phyloP scores from a whole-genome alignment of 768 basidiomycete species.

The Paxillus rubicundulus region DNA sequence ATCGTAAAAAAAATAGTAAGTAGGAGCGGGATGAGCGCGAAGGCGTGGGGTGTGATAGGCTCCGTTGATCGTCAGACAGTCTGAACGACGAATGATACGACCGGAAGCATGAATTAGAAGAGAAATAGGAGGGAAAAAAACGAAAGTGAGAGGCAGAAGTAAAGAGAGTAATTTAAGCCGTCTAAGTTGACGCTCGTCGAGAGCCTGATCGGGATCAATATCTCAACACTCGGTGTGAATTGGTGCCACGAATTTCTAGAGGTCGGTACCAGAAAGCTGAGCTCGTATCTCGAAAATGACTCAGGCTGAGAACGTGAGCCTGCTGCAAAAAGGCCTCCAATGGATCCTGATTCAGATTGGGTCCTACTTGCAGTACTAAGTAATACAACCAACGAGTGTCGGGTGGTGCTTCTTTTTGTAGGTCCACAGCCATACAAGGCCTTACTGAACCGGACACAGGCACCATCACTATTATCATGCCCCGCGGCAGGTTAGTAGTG shows the following conservation, averaged over 20 bases:
- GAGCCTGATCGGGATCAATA: background rate
- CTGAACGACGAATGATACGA: conserved; percentile 6
- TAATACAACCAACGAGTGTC: background rate
- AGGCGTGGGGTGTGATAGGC: background rate
- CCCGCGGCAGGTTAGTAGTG: background rate
- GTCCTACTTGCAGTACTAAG: background rate
- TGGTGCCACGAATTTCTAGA: background rate
- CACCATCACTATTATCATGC: background rate
- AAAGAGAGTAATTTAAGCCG: conserved; percentile 4
- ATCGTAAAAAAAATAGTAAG: conserved; percentile 20
- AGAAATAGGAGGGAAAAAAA: conserved; percentile 1
- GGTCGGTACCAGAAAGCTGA: background rate
- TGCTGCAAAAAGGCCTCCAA: background rate
- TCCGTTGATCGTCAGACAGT: conserved; percentile 8
- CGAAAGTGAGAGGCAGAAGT: conserved; percentile 3
- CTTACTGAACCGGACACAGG: background rate
- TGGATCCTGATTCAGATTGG: background rate
- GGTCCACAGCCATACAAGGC: background rate
- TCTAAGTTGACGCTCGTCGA: conserved; percentile 12
- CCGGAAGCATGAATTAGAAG: conserved; percentile 18
- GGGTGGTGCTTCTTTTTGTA: background rate
- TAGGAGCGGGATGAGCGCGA: background rate
- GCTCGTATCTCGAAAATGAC: background rate
- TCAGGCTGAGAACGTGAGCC: background rate
- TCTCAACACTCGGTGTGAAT: background rate